A percentile compares a stretch with the other conserved stretches of the same genome.
phyloP scores from a whole-genome alignment of 2,329 filamentous ascomycete species.

The Diaporthe sp. region DNA sequence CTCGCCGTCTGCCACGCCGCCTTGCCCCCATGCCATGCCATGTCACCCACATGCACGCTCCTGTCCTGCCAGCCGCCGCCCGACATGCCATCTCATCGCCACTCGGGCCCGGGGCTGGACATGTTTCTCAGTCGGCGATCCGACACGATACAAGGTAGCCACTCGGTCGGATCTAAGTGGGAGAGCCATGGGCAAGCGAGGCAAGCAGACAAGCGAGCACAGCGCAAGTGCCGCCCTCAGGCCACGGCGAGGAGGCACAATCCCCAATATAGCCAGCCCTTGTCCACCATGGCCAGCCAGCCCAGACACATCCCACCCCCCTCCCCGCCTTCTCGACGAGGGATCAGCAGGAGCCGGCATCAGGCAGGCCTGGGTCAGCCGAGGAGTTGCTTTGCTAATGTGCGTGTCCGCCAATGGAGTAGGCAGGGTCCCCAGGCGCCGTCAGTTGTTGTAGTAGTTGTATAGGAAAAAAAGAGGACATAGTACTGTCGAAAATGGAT shows the following conservation, averaged over 20 bases:
- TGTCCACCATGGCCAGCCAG: conserved; percentile 1
- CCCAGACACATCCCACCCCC: conserved; percentile 32
- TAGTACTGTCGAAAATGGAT: conserved; percentile 73
- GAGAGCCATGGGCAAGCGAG: neutral
- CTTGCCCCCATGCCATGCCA: conserved; percentile 24
- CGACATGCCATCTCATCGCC: neutral
- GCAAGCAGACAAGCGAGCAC: neutral
- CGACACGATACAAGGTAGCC: neutral
- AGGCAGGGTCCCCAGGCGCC: conserved; percentile 52
- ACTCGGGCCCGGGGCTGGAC: neutral
- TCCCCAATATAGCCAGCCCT: conserved; percentile 25
- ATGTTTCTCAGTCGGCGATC: conserved; percentile 2
- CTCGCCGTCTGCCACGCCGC: conserved; percentile 13
- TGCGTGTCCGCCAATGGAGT: conserved; percentile 51
- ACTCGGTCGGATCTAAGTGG: neutral
- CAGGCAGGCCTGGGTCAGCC: conserved; percentile 29
- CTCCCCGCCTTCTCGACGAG: conserved; percentile 31
- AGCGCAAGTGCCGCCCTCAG: conserved; percentile 19
- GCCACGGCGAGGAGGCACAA: conserved; percentile 29
- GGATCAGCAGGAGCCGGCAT: conserved; percentile 37
- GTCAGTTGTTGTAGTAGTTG: conserved; percentile 54
- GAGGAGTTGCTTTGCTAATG: conserved; percentile 38
- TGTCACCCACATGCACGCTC: conserved; percentile 27
- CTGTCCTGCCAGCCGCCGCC: conserved; percentile 20
- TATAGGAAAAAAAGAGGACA: conserved; percentile 52